Percentiles rank a stretch among this genome's conserved stretches.
These are phyloP conservation scores for Geotrichum armillariae DNA, from an alignment of 1,139 yeast genomes.

Conservation along the genomic window DNA sequence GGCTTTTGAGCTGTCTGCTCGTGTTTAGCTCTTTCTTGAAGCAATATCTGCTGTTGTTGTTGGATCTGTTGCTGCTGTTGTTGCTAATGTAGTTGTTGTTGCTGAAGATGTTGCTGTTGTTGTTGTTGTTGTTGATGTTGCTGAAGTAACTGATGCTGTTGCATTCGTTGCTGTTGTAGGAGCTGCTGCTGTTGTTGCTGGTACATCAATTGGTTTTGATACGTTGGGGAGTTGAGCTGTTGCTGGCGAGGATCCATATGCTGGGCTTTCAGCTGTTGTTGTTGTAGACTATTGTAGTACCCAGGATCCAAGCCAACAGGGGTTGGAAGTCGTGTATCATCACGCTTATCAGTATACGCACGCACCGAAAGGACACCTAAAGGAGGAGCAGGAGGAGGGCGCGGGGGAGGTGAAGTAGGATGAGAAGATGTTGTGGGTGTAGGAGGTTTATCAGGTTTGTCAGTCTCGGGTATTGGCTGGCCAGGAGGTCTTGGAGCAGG, in stretches of 20 bases:
- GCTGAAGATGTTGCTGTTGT: slow-evolving; percentile 22
- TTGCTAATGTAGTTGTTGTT: slow-evolving; percentile 22
- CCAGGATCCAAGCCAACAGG: slow-evolving; percentile 16
- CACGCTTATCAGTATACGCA: slow-evolving; percentile 24
- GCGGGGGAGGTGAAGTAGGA: slow-evolving; percentile 41
- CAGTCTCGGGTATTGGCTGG: slow-evolving; percentile 41
- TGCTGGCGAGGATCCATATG: slow-evolving; percentile 14
- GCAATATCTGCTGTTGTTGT: slow-evolving; percentile 32
- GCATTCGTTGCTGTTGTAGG: slow-evolving; percentile 22
- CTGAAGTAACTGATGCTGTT: slow-evolving; percentile 24
- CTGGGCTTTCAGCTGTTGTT: slow-evolving; percentile 17
- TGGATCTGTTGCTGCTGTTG: slow-evolving; percentile 34
- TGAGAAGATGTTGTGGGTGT: slow-evolving; percentile 11
- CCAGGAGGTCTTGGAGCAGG: slow-evolving; percentile 63
- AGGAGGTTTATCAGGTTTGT: slow-evolving; percentile 53
- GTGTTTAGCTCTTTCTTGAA: slow-evolving; percentile 28
- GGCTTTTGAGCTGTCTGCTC: slow-evolving; percentile 36
- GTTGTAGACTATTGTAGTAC: slow-evolving; percentile 16
- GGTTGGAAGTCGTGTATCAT: slow-evolving; percentile 11
- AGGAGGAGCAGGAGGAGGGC: slow-evolving; percentile 46
- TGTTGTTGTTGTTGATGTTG: slow-evolving; percentile 26
- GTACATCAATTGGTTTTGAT: slow-evolving; percentile 24
- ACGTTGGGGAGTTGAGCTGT: slow-evolving; percentile 26
- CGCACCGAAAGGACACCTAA: slow-evolving; percentile 40
- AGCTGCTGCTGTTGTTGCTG: slow-evolving; percentile 24